A percentile compares a stretch with the other conserved stretches of the same genome.
These are phyloP conservation scores for Moesziomyces parantarcticus DNA, from an alignment of 1,284 basidiomycete genomes.

Conservation along the genomic window DNA sequence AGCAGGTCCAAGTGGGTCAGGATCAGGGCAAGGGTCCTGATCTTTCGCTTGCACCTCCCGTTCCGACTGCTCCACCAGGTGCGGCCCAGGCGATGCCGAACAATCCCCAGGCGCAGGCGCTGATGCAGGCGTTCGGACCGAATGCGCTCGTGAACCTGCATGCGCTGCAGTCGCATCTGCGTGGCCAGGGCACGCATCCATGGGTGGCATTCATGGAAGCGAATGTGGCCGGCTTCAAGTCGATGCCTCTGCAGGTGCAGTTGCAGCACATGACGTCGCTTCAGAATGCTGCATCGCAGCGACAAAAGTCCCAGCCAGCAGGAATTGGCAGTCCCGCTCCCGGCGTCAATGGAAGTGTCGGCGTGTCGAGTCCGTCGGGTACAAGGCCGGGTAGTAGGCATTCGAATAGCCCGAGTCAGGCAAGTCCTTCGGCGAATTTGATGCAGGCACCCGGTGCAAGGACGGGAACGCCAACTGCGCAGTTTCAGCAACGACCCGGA, in stretches of 20 bases:
- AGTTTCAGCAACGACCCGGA: conserved; percentile 29
- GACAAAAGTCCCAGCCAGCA: conserved; percentile 24
- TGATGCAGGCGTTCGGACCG: conserved; percentile 55
- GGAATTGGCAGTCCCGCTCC: conserved; percentile 20
- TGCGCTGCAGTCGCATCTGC: conserved; percentile 48
- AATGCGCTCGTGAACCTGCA: conserved; percentile 54
- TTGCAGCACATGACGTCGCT: conserved; percentile 53
- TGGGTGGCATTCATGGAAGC: conserved; percentile 55
- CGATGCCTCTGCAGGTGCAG: conserved; percentile 49
- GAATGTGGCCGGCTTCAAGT: conserved; percentile 39
- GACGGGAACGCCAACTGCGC: conserved; percentile 18
- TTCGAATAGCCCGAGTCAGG: conserved; percentile 31
- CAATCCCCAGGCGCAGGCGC: conserved; percentile 50
- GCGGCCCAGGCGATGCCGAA: conserved; percentile 28
- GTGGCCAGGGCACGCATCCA: conserved; percentile 49
- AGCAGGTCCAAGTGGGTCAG: neutral
- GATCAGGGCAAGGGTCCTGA: conserved; percentile 24
- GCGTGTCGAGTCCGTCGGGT: conserved; percentile 16
- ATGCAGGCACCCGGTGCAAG: conserved; percentile 4
- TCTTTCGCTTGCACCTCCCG: conserved; percentile 35
- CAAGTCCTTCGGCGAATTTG: conserved; percentile 27
- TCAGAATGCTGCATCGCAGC: conserved; percentile 42
- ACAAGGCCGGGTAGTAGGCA: conserved; percentile 25
- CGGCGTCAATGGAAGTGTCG: conserved; percentile 20
- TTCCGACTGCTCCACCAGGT: conserved; percentile 26